phyloP scores from a whole-genome alignment of 495 filamentous ascomycete species.

The Cercophora sp. region DNA sequence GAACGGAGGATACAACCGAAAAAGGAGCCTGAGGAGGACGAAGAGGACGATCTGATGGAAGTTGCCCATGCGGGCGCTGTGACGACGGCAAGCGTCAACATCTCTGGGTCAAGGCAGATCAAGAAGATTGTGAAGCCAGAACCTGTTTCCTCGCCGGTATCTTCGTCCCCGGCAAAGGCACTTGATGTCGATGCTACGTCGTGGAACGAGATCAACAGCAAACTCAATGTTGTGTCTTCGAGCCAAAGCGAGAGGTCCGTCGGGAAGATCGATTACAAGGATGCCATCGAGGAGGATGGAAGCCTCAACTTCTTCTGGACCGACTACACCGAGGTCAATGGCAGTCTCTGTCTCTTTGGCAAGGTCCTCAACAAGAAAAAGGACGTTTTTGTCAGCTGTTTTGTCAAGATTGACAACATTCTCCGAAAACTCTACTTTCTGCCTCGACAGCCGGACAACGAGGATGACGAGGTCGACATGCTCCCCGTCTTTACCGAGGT shows the following conservation, averaged over 20 bases:
- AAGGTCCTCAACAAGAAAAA: conserved; percentile 91
- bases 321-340: conserved; percentile 91
- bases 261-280: conserved; percentile 75
- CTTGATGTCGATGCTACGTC: conserved; percentile 72
- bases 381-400: conserved; percentile 77
- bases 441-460: conserved; percentile 64
- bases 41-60: conserved; percentile 79
- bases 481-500: conserved; percentile 87
- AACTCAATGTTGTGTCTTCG: conserved; percentile 75
- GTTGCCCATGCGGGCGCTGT: conserved; percentile 71
- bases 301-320: conserved; percentile 94
- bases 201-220: conserved; percentile 85
- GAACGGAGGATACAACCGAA: conserved; percentile 71
- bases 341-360: conserved; percentile 88
- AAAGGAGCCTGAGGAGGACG: conserved; percentile 56
- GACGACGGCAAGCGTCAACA: conserved; percentile 70
- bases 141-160: conserved; percentile 61
- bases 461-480: conserved; percentile 80
- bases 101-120: conserved; percentile 74
- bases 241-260: conserved; percentile 56
- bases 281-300: conserved; percentile 86
- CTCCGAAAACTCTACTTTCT: conserved; percentile 90
- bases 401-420: conserved; percentile 94
- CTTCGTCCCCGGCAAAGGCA: conserved; percentile 67
- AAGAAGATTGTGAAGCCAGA: conserved; percentile 69